phyloP scores from a whole-genome alignment of 1,284 basidiomycete species.

The Cryptococcus deneoformans region DNA sequence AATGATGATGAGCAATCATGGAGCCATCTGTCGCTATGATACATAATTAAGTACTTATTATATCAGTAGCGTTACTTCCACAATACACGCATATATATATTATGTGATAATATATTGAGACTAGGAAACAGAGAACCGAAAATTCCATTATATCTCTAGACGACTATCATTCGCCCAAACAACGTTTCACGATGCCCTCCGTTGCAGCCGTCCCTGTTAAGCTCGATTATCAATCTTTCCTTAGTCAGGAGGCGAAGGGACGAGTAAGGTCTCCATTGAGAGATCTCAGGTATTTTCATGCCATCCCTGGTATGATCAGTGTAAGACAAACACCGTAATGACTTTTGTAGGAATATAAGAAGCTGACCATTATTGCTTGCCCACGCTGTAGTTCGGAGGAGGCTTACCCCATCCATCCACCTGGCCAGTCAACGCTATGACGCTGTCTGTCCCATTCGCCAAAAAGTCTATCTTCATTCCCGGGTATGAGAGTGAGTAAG shows the following conservation, averaged over 20 bases:
- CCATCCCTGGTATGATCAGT: conserved; percentile 17
- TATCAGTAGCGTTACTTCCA: too few species aligned
- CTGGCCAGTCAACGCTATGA: conserved; percentile 35
- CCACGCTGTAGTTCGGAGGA: conserved; percentile 21
- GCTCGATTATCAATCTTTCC: conserved; percentile 14
- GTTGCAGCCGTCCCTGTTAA: conserved; percentile 4
- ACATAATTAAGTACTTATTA: too few species aligned
- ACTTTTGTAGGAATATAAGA: neutral
- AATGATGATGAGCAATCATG: too few species aligned
- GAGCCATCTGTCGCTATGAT: too few species aligned
- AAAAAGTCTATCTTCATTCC: conserved; percentile 30
- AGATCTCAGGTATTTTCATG: conserved; percentile 16
- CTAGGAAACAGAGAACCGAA: too few species aligned
- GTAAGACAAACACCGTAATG: conserved; percentile 2
- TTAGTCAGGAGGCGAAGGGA: conserved; percentile 11
- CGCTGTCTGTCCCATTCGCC: conserved; percentile 28
- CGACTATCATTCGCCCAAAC: too few species aligned
- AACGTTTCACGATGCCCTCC: conserved; percentile 2
- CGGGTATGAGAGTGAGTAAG: conserved; percentile 23
- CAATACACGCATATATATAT: too few species aligned
- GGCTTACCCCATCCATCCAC: conserved; percentile 30
- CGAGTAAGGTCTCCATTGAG: conserved; percentile 13
- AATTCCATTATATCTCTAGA: too few species aligned
- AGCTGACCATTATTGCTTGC: neutral
- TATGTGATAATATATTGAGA: too few species aligned